Evolutionary conservation across 257 asterid genomes (phyloP).

Genomic region (Solanum okadae): DNA sequence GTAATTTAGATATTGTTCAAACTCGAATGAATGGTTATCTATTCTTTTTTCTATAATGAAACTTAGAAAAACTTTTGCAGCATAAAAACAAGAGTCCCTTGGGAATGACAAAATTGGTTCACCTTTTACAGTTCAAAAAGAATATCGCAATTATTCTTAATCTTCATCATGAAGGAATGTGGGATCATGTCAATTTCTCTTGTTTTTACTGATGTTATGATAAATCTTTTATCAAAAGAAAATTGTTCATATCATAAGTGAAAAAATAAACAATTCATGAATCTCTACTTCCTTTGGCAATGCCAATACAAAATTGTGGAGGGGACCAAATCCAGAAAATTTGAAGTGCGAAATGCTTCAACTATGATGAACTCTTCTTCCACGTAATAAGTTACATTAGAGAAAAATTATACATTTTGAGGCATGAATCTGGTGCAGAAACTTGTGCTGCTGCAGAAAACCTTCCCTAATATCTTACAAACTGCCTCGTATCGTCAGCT

Average conservation of each 20-base stretch:
- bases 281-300: neutral
- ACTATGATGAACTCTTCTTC: neutral
- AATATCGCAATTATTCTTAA: neutral
- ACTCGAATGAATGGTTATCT: neutral
- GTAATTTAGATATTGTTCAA: neutral
- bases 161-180: neutral
- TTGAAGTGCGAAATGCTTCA: neutral
- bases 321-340: neutral
- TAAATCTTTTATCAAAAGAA: neutral
- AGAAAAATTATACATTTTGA: neutral
- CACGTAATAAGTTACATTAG: neutral
- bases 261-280: neutral
- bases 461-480: slow-evolving; percentile 49
- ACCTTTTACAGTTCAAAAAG: neutral
- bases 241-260: neutral
- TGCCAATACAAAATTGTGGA: neutral
- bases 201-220: neutral
- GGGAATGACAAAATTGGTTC: neutral
- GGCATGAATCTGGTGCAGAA: neutral
- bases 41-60: neutral
- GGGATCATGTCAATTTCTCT: neutral
- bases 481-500: slow-evolving; percentile 27
- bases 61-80: neutral
- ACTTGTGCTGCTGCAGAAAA: neutral
- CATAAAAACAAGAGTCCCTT: neutral